phyloP scores from a whole-genome alignment of 345 rosid genomes.

The Eucalyptus sp. region DNA sequence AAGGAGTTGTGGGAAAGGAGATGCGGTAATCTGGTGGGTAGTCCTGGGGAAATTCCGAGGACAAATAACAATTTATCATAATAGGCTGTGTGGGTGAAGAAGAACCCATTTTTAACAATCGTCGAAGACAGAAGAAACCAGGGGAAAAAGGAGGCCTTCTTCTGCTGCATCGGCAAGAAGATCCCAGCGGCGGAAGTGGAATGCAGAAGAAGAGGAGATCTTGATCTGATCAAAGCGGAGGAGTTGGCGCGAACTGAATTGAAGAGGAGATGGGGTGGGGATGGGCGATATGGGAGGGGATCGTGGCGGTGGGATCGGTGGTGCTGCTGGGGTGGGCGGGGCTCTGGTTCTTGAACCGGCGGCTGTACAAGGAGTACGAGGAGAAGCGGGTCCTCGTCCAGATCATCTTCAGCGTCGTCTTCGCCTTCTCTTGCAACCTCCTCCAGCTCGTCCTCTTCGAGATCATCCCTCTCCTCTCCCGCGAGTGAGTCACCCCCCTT shows the following conservation, averaged over 20 bases:
- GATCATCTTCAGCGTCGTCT: conserved; percentile 88
- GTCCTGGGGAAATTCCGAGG: neutral
- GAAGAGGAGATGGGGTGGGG: conserved; percentile 31
- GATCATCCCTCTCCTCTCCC: conserved; percentile 89
- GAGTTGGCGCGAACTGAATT: neutral
- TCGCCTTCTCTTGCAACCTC: conserved; percentile 90
- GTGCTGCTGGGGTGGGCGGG: conserved; percentile 77
- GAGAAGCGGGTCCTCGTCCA: conserved; percentile 88
- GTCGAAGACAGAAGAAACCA: neutral
- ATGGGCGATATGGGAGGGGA: conserved; percentile 54
- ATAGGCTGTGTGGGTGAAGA: neutral
- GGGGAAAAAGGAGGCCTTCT: no score
- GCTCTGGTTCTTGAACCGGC: conserved; percentile 75
- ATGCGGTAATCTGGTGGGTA: neutral
- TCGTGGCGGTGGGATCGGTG: conserved; percentile 52
- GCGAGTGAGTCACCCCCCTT: conserved; percentile 30
- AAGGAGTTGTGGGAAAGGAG: neutral
- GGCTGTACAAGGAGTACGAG: conserved; percentile 92
- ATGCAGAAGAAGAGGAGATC: neutral
- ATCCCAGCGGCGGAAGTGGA: neutral
- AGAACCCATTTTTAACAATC: neutral
- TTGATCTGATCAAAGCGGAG: neutral
- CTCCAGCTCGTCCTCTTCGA: conserved; percentile 95
- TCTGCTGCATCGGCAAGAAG: neutral
- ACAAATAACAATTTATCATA: neutral